These are phyloP conservation scores for Pseudofabraea citricarpa DNA, from an alignment of 2,329 filamentous ascomycete genomes.

Conservation along the genomic window DNA sequence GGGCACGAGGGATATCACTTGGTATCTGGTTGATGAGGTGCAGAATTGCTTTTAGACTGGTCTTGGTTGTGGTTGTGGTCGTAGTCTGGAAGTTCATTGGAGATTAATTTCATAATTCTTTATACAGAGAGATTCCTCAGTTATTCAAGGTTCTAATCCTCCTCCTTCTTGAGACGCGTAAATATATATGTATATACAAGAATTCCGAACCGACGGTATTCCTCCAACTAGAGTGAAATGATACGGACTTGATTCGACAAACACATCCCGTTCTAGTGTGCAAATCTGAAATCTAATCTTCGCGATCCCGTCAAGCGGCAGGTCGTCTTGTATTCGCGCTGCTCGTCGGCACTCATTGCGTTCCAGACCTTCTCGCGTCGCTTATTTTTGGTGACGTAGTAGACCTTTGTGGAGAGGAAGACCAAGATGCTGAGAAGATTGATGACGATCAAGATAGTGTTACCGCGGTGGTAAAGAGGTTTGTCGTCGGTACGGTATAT, in stretches of 20 bases:
- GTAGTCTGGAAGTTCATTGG: too few species aligned
- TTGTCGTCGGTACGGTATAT: conserved; percentile 46
- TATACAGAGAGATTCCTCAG: too few species aligned
- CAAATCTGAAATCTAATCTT: conserved; percentile 33
- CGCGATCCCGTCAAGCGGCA: conserved; percentile 34
- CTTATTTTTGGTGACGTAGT: conserved; percentile 42
- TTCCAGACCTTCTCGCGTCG: conserved; percentile 36
- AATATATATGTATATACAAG: too few species aligned
- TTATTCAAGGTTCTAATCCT: too few species aligned
- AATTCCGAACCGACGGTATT: too few species aligned
- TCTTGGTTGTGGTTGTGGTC: neutral
- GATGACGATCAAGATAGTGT: conserved; percentile 50
- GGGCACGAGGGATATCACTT: neutral
- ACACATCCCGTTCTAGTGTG: too few species aligned
- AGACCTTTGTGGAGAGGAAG: conserved; percentile 45
- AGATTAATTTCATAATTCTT: too few species aligned
- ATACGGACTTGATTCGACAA: too few species aligned
- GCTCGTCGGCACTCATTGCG: conserved; percentile 37
- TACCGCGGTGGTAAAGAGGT: conserved; percentile 53
- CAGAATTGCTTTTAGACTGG: neutral
- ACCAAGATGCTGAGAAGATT: conserved; percentile 38
- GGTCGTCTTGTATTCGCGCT: conserved; percentile 28
- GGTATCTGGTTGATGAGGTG: neutral
- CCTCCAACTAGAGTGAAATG: too few species aligned
- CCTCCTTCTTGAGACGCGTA: too few species aligned